Evolutionary conservation across 345 rosid species (phyloP).

Genomic region (Jatropha curcas): DNA sequence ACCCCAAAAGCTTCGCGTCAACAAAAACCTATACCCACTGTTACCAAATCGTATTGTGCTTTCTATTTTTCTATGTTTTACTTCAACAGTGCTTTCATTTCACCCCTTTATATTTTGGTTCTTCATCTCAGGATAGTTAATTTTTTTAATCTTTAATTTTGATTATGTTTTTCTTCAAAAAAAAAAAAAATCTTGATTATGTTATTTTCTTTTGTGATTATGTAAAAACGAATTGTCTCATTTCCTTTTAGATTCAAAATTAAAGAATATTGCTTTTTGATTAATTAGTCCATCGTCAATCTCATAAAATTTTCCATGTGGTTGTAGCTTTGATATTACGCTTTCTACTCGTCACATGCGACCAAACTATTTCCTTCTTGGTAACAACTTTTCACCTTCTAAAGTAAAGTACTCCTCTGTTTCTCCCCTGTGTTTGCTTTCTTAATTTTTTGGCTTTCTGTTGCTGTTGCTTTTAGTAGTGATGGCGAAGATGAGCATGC

Average conservation of each 20-base stretch:
- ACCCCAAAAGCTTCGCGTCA: conserved; percentile 43
- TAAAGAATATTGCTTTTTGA: neutral
- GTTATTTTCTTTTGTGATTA: neutral
- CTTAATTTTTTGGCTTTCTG: neutral
- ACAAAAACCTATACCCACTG: conserved; percentile 26
- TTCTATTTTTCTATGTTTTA: neutral
- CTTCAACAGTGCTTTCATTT: neutral
- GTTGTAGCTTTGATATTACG: conserved; percentile 33
- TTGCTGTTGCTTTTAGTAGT: conserved; percentile 12
- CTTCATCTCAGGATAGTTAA: conserved; percentile 30
- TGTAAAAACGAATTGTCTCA: neutral
- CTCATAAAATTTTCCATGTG: neutral
- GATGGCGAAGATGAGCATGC: conserved; percentile 53
- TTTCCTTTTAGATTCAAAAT: neutral
- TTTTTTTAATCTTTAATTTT: neutral
- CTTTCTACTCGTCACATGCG: conserved; percentile 32
- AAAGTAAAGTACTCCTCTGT: neutral
- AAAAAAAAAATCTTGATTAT: no score
- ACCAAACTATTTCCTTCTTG: conserved; percentile 23
- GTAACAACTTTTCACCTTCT: conserved; percentile 6
- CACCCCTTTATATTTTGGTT: conserved; percentile 11
- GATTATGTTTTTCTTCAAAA: no score
- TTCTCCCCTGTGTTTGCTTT: neutral
- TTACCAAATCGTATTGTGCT: conserved; percentile 27
- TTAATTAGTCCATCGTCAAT: neutral